Evolutionary conservation across 805 yeast species (phyloP).

Genomic region (Kodamaea hsintzibuensis): DNA sequence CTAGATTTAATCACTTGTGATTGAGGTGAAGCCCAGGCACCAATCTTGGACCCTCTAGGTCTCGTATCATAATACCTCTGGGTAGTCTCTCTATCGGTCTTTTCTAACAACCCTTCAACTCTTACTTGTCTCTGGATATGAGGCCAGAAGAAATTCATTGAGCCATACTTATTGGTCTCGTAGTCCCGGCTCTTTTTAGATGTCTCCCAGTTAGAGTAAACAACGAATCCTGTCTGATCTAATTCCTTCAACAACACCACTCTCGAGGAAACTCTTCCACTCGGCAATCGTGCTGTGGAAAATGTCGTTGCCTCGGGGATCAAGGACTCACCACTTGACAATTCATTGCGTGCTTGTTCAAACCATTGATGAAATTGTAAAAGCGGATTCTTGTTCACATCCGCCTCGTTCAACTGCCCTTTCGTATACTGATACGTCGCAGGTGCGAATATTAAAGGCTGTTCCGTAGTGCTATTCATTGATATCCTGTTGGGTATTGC

Average conservation of each 20-base stretch:
- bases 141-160: constrained; percentile 91
- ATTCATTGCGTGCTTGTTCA: constrained; percentile 34
- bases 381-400: constrained; percentile 63
- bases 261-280: constrained; percentile 87
- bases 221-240: constrained; percentile 78
- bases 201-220: constrained; percentile 89
- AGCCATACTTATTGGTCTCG: constrained; percentile 71
- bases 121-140: constrained; percentile 89
- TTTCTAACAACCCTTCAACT: constrained; percentile 82
- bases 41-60: constrained; percentile 90
- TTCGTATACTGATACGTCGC: constrained; percentile 85
- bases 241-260: constrained; percentile 86
- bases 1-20: constrained; percentile 59
- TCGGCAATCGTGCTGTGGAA: constrained; percentile 86
- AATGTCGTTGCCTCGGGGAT: constrained; percentile 84
- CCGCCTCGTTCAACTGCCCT: constrained; percentile 53
- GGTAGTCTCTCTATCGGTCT: constrained; percentile 69
- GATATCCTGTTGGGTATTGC: background rate
- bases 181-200: constrained; percentile 80
- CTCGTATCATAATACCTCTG: constrained; percentile 80
- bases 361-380: constrained; percentile 86
- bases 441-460: constrained; percentile 66
- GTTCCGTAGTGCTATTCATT: constrained; percentile 2
- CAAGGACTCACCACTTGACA: constrained; percentile 42
- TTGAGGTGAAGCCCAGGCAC: constrained; percentile 98